Evolutionary conservation across 257 asterid species (phyloP).

Genomic region (Leonotis leonurus): DNA sequence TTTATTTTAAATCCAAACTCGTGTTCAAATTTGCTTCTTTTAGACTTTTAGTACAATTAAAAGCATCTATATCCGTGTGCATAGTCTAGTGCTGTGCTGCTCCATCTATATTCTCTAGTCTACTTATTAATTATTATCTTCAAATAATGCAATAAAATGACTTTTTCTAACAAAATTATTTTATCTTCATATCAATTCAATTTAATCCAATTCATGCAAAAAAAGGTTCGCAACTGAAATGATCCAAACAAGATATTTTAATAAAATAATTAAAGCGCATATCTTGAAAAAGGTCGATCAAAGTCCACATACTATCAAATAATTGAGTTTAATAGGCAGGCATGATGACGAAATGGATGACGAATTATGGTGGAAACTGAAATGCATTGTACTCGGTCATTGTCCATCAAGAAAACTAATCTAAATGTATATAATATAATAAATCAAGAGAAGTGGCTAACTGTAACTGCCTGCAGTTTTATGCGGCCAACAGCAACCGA

Average conservation of each 20-base stretch:
- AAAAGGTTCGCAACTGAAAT: too few relatives aligned
- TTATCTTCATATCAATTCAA: too few relatives aligned
- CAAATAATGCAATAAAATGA: too few relatives aligned
- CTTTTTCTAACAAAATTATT: too few relatives aligned
- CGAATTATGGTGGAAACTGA: neutral
- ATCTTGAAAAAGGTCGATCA: neutral
- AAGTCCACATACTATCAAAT: neutral
- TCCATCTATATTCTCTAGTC: too few relatives aligned
- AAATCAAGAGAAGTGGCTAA: constrained; percentile 24
- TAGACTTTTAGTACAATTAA: too few relatives aligned
- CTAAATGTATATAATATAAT: neutral
- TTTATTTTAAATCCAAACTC: neutral
- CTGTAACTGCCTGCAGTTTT: constrained; percentile 34
- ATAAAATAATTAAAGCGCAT: neutral
- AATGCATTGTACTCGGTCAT: neutral
- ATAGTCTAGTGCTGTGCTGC: too few relatives aligned
- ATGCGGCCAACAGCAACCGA: constrained; percentile 40
- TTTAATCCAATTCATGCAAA: too few relatives aligned
- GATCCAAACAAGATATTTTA: too few relatives aligned
- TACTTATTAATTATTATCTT: too few relatives aligned
- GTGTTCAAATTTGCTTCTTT: neutral
- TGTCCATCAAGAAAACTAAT: neutral
- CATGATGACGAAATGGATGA: constrained; percentile 33
- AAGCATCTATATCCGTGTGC: neutral
- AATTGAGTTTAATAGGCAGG: neutral